Conservation (phyloP, 2,329 filamentous ascomycete genomes). For the Fusarium sp. region DNA sequence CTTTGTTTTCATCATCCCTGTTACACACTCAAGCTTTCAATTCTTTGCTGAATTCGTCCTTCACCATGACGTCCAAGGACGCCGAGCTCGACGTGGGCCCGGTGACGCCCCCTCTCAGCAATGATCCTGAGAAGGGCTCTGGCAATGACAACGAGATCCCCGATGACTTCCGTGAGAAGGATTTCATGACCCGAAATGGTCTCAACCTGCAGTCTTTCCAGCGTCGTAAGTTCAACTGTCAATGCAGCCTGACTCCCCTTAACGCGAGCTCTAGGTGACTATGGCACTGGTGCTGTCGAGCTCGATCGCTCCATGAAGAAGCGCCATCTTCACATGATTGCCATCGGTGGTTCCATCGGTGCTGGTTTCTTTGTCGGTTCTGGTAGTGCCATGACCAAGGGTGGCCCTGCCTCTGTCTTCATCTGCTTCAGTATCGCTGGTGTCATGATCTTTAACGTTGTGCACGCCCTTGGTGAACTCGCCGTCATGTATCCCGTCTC, state of each 20-base stretch:
- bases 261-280: slow-evolving; percentile 36
- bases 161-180: slow-evolving; percentile 38
- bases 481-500: slow-evolving; percentile 72
- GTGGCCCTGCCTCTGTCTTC: slow-evolving; percentile 60
- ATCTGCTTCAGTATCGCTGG: slow-evolving; percentile 68
- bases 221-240: slow-evolving; percentile 26
- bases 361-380: slow-evolving; percentile 74
- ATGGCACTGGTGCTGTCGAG: slow-evolving; percentile 45
- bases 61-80: slow-evolving; percentile 38
- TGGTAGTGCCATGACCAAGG: slow-evolving; percentile 63
- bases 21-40: not conserved
- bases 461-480: slow-evolving; percentile 71
- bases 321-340: slow-evolving; percentile 72
- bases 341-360: slow-evolving; percentile 71
- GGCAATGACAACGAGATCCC: slow-evolving; percentile 18
- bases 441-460: slow-evolving; percentile 71
- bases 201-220: slow-evolving; percentile 42
- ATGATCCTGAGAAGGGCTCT: slow-evolving; percentile 31
- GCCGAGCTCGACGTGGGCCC: slow-evolving; percentile 26
- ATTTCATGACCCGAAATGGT: slow-evolving; percentile 46
- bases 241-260: no score
- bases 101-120: slow-evolving; percentile 21
- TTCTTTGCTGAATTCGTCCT: not conserved
- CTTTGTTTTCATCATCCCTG: not conserved
- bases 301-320: slow-evolving; percentile 64